A percentile compares a stretch with the other conserved stretches of the same genome.
These are phyloP conservation scores for Torulaspora pretoriensis DNA, from an alignment of 1,139 yeast species.

Conservation along the genomic window DNA sequence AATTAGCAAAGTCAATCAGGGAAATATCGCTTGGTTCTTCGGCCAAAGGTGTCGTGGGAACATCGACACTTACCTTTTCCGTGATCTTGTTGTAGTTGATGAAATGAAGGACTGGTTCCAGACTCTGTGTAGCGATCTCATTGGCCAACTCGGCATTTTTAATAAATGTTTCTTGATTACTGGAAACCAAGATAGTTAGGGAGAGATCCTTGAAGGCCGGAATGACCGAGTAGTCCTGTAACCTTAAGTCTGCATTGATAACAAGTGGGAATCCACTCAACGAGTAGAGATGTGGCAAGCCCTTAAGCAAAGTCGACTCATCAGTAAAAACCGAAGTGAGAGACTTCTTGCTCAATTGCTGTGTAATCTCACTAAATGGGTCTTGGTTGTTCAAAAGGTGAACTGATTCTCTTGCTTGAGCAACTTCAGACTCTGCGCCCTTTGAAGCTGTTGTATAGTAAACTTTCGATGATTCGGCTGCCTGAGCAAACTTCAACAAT, in stretches of 20 bases:
- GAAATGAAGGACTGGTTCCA: conserved; percentile 67
- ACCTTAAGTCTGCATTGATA: conserved; percentile 54
- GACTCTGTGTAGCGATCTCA: conserved; percentile 47
- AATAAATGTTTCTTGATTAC: conserved; percentile 49
- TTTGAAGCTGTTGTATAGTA: conserved; percentile 25
- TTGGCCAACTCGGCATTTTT: conserved; percentile 51
- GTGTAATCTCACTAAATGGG: conserved; percentile 28
- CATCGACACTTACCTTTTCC: conserved; percentile 9
- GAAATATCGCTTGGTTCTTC: conserved; percentile 29
- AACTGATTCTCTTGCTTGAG: conserved; percentile 4
- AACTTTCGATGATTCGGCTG: conserved; percentile 11
- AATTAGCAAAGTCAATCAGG: conserved; percentile 14
- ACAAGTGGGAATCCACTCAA: conserved; percentile 49
- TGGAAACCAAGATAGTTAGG: conserved; percentile 61
- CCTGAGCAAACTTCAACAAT: conserved; percentile 13
- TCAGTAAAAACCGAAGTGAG: conserved; percentile 42
- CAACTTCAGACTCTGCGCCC: conserved; percentile 11
- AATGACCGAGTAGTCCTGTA: conserved; percentile 60
- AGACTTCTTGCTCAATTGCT: conserved; percentile 12
- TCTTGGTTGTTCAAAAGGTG: conserved; percentile 27
- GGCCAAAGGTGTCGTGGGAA: conserved; percentile 36
- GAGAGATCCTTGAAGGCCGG: conserved; percentile 70
- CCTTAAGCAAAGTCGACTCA: conserved; percentile 50
- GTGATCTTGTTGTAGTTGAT: conserved; percentile 34
- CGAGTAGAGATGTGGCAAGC: conserved; percentile 56